These are phyloP conservation scores for Chlorella sp. DNA, from an alignment of 139 green algal species.

Conservation along the genomic window DNA sequence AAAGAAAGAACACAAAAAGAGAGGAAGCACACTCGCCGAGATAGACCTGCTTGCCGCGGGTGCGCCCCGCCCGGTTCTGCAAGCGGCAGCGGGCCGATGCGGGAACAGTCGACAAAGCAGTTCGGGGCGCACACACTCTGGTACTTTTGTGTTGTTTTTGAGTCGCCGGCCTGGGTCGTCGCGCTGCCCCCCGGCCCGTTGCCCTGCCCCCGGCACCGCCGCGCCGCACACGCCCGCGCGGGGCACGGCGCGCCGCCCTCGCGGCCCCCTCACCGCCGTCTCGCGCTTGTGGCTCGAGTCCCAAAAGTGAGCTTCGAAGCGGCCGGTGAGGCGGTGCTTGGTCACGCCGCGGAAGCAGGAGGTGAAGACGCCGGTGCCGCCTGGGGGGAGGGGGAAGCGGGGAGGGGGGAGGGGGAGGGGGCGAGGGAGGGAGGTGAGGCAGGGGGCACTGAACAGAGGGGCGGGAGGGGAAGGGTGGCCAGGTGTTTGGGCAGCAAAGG, in stretches of 20 bases:
- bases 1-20: no score
- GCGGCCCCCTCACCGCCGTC: slow-evolving; percentile 6
- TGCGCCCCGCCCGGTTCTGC: slow-evolving; percentile 56
- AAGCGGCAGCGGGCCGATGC: not conserved
- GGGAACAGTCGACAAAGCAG: not conserved
- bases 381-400: not conserved
- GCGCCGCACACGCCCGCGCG: no score
- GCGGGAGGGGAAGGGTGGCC: not conserved
- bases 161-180: no score
- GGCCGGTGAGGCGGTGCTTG: slow-evolving; percentile 68
- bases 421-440: no score
- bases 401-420: not conserved
- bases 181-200: no score
- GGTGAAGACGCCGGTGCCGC: slow-evolving; percentile 22
- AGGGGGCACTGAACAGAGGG: no score
- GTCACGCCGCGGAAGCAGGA: slow-evolving; percentile 54
- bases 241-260: no score
- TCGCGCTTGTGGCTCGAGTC: slow-evolving; percentile 46
- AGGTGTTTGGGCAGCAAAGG: no score
- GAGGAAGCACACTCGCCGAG: no score
- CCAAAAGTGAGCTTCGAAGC: slow-evolving; percentile 85
- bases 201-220: no score
- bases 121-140: not conserved
- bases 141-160: no score
- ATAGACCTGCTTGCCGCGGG: slow-evolving; percentile 74